These are phyloP conservation scores for Tetrapisispora phaffii DNA, from an alignment of 805 yeast species.

Conservation along the genomic window DNA sequence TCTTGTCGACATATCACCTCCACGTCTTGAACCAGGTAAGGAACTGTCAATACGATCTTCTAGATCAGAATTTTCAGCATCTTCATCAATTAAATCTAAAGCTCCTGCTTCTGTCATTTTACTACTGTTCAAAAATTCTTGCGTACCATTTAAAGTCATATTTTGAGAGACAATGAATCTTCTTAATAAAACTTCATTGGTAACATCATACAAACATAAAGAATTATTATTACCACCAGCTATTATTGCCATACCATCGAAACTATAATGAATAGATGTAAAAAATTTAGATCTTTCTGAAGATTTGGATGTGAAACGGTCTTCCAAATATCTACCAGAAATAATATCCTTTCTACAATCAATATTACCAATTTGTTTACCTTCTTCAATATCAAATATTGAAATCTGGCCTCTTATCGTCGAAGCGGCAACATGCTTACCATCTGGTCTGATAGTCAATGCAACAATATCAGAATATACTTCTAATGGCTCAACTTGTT, in stretches of 20 bases:
- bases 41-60: conserved; percentile 70
- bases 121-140: conserved; percentile 64
- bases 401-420: conserved; percentile 82
- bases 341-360: conserved; percentile 84
- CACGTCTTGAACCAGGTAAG: conserved; percentile 79
- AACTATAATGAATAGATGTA: conserved; percentile 70
- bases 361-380: conserved; percentile 68
- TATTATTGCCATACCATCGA: conserved; percentile 78
- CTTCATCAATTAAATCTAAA: conserved; percentile 67
- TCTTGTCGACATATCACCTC: conserved; percentile 71
- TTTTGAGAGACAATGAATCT: conserved; percentile 79
- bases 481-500: conserved; percentile 83
- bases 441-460: conserved; percentile 81
- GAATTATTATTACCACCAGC: conserved; percentile 93
- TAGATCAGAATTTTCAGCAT: conserved; percentile 76
- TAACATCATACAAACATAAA: conserved; percentile 82
- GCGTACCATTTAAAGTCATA: conserved; percentile 86
- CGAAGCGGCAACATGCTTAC: conserved; percentile 80
- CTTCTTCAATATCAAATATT: conserved; percentile 74
- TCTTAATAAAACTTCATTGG: conserved; percentile 75
- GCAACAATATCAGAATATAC: conserved; percentile 75
- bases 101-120: conserved; percentile 86
- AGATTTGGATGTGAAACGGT: conserved; percentile 70
- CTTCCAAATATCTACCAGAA: conserved; percentile 74
- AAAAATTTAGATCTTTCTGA: conserved; percentile 79